phyloP scores from a whole-genome alignment of 768 basidiomycete species.

The Lyophyllum atratum region DNA sequence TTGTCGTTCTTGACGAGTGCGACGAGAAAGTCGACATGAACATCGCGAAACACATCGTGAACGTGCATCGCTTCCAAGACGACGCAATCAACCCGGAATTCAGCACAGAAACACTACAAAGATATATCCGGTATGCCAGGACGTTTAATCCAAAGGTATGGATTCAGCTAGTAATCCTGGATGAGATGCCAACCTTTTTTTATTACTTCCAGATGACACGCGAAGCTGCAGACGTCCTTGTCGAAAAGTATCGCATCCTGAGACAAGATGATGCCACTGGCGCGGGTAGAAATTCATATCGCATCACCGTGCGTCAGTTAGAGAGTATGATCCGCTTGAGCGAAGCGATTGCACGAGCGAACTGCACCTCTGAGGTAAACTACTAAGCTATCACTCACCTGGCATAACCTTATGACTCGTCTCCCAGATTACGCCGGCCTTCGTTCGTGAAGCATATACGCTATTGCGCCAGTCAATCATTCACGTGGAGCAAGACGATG shows the following conservation, averaged over 20 bases:
- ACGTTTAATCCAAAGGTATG: conserved; percentile 96
- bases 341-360: conserved; percentile 96
- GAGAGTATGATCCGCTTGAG: conserved; percentile 98
- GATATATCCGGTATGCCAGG: conserved; percentile 95
- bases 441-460: conserved; percentile 94
- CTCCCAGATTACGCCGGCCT: conserved; percentile 82
- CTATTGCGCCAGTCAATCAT: conserved; percentile 97
- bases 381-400: neutral
- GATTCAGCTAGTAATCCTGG: neutral
- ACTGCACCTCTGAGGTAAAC: conserved; percentile 88
- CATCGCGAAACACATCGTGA: conserved; percentile 96
- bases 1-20: conserved; percentile 97
- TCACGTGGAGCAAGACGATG: conserved; percentile 98
- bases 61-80: conserved; percentile 94
- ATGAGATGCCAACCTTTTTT: conserved; percentile 1
- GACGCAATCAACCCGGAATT: conserved; percentile 96
- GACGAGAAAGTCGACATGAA: conserved; percentile 90
- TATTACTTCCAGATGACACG: conserved; percentile 72
- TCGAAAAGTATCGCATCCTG: conserved; percentile 92
- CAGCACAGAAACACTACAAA: conserved; percentile 92
- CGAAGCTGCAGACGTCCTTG: conserved; percentile 89
- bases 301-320: conserved; percentile 96
- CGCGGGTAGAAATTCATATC: conserved; percentile 86
- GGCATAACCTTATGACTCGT: neutral
- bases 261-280: conserved; percentile 93